phyloP scores from a whole-genome alignment of 345 rosid species.

The Toxicodendron radicans region DNA sequence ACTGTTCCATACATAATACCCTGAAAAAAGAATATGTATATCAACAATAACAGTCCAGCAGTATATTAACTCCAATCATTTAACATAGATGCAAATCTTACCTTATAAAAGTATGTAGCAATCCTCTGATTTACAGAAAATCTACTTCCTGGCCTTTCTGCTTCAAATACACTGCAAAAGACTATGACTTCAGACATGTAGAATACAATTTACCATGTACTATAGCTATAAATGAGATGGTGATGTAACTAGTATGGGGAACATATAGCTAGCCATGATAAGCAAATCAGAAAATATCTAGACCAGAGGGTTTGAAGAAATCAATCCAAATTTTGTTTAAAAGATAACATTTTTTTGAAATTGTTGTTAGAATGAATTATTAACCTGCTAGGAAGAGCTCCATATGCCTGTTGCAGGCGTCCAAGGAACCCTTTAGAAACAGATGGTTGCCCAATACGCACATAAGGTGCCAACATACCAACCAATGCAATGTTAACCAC shows the following conservation, averaged over 20 bases:
- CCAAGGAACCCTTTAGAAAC: slow-evolving; percentile 67
- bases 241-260: not conserved
- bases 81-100: slow-evolving; percentile 10
- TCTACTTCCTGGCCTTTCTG: slow-evolving; percentile 79
- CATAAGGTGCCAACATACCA: slow-evolving; percentile 95
- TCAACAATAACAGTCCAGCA: not conserved
- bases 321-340: not conserved
- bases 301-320: not conserved
- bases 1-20: slow-evolving; percentile 81
- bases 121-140: slow-evolving; percentile 67
- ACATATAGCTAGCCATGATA: not conserved
- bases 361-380: not conserved
- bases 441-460: slow-evolving; percentile 70
- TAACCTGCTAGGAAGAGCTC: slow-evolving; percentile 95
- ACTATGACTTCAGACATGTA: slow-evolving; percentile 15
- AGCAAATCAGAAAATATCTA: not conserved
- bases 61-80: not conserved
- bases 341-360: not conserved
- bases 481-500: slow-evolving; percentile 87
- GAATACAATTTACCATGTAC: not conserved
- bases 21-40: slow-evolving; percentile 38
- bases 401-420: slow-evolving; percentile 60
- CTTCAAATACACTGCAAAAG: slow-evolving; percentile 72
- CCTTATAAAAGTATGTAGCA: slow-evolving; percentile 80
- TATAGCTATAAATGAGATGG: not conserved